Conservation (phyloP, 345 rosid species). For the Cochlearia excelsa region DNA sequence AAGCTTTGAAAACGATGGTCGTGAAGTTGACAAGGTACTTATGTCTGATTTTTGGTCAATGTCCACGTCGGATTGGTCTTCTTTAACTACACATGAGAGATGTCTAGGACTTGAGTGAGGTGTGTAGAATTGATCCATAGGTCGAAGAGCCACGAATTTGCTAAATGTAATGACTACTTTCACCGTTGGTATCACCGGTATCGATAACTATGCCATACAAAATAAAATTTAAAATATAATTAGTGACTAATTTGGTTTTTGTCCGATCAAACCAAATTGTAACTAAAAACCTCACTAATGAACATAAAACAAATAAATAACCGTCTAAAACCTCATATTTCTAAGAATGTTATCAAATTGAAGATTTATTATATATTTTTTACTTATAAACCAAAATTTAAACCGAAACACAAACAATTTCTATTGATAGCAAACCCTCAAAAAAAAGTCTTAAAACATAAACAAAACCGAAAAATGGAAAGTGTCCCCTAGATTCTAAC, state of each 20-base stretch:
- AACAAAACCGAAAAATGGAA: not conserved
- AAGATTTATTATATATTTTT: too few species aligned
- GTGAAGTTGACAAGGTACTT: slow-evolving; percentile 29
- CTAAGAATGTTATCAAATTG: too few species aligned
- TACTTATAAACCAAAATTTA: not conserved
- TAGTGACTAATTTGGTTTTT: too few species aligned
- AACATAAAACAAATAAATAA: not conserved
- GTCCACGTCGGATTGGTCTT: slow-evolving; percentile 42
- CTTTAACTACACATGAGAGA: slow-evolving; percentile 26
- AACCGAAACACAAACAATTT: not conserved
- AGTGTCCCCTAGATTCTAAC: not conserved
- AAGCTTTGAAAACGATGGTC: slow-evolving; percentile 37
- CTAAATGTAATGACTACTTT: slow-evolving; percentile 86
- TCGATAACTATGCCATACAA: slow-evolving; percentile 56
- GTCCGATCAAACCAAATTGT: not conserved
- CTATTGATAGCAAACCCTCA: too few species aligned
- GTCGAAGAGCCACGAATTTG: slow-evolving; percentile 67
- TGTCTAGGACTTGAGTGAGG: slow-evolving; percentile 79
- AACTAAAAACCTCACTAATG: too few species aligned
- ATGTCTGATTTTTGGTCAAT: slow-evolving; percentile 39
- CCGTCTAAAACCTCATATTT: not conserved
- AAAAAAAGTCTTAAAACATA: not conserved
- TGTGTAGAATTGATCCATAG: slow-evolving; percentile 74
- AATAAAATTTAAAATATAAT: not conserved
- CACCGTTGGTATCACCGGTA: slow-evolving; percentile 95